Conservation (phyloP, 768 basidiomycete species). For the Boletus rubescentipes region DNA sequence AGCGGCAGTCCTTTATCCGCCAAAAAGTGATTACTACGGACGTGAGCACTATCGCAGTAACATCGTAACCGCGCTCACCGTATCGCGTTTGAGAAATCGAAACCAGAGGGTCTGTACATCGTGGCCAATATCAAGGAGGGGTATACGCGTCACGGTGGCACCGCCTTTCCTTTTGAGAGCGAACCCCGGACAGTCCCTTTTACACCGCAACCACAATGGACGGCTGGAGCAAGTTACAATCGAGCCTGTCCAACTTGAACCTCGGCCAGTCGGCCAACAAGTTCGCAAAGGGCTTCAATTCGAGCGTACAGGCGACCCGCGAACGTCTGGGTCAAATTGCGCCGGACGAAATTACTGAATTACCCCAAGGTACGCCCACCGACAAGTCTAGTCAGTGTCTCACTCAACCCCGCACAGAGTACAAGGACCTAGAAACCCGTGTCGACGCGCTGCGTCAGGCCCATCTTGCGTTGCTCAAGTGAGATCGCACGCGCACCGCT, state of each 20-base stretch:
- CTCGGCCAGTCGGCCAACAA: slow-evolving; percentile 73
- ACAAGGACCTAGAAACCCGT: slow-evolving; percentile 91
- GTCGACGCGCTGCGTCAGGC: slow-evolving; percentile 88
- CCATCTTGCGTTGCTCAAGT: slow-evolving; percentile 80
- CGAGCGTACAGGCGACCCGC: slow-evolving; percentile 80
- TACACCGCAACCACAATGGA: slow-evolving; percentile 35
- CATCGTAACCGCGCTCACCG: slow-evolving; percentile 44
- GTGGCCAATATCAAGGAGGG: not conserved
- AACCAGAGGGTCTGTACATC: slow-evolving; percentile 59
- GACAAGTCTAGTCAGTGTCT: not conserved
- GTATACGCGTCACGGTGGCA: slow-evolving; percentile 35
- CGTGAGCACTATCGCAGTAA: not conserved
- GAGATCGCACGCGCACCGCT: slow-evolving; percentile 21
- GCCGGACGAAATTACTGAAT: slow-evolving; percentile 92
- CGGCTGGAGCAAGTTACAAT: slow-evolving; percentile 66
- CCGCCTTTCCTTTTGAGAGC: slow-evolving; percentile 6
- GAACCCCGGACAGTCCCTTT: slow-evolving; percentile 11
- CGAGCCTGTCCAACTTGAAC: slow-evolving; percentile 64
- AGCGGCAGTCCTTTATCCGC: slow-evolving; percentile 65
- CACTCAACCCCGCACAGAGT: slow-evolving; percentile 55
- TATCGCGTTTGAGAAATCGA: slow-evolving; percentile 75
- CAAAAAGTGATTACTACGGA: slow-evolving; percentile 67
- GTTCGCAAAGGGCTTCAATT: slow-evolving; percentile 76
- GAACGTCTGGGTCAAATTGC: slow-evolving; percentile 91
- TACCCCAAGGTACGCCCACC: slow-evolving; percentile 70